phyloP scores from a whole-genome alignment of 768 basidiomycete species.

The Chalciporus pseudorubinellus region DNA sequence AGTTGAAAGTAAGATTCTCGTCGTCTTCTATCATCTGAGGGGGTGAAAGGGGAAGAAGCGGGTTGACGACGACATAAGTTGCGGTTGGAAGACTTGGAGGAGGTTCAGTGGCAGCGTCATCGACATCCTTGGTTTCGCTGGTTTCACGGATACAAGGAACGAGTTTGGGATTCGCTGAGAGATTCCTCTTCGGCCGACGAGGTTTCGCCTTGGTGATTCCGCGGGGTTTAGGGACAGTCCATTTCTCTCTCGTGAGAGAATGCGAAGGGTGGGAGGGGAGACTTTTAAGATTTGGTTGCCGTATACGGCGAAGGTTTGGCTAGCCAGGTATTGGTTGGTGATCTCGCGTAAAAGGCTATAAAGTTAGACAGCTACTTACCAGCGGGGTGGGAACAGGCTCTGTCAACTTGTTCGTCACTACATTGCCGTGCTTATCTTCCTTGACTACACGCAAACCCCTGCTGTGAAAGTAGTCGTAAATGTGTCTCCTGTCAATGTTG shows the following conservation, averaged over 20 bases:
- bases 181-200: constrained; percentile 29
- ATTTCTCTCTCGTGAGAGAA: constrained; percentile 15
- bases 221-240: constrained; percentile 19
- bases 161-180: constrained; percentile 5
- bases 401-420: constrained; percentile 31
- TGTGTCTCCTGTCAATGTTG: constrained; percentile 66
- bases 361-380: constrained; percentile 17
- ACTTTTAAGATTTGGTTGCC: constrained; percentile 25
- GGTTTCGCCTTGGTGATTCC: constrained; percentile 32
- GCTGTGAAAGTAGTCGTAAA: constrained; percentile 78
- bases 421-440: constrained; percentile 59
- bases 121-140: constrained; percentile 6
- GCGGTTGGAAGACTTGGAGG: constrained; percentile 7
- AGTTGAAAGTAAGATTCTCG: constrained; percentile 11
- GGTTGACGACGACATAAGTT: constrained; percentile 26
- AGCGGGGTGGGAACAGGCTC: constrained; percentile 17
- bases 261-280: constrained; percentile 19
- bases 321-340: constrained; percentile 13
- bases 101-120: constrained; percentile 5
- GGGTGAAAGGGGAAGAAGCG: constrained; percentile 18
- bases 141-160: constrained; percentile 8
- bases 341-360: constrained; percentile 1
- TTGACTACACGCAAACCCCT: constrained; percentile 61
- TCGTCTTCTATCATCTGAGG: constrained; percentile 5
- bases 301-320: constrained; percentile 32